phyloP scores from a whole-genome alignment of 306 rosid species.

The Cicer pinnatifidum region DNA sequence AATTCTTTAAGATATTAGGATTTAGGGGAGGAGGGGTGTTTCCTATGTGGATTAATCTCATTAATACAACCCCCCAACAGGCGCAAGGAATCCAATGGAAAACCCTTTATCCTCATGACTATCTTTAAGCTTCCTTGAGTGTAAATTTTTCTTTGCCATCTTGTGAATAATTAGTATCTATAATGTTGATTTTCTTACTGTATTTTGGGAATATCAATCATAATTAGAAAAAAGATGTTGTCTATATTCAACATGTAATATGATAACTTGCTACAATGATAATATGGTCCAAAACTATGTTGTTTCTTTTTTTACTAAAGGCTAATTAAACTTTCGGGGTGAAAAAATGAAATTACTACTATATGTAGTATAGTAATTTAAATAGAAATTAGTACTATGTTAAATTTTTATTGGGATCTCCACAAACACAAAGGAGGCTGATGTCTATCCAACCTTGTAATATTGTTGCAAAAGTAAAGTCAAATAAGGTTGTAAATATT shows the following conservation, averaged over 20 bases:
- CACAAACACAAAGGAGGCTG: constrained; percentile 39
- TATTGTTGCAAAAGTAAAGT: constrained; percentile 53
- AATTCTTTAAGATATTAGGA: constrained; percentile 29
- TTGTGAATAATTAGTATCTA: constrained; percentile 40
- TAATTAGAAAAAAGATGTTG: constrained; percentile 43
- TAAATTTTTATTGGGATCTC: constrained; percentile 23
- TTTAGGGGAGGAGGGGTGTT: constrained; percentile 9
- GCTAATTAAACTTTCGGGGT: background rate
- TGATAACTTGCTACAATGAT: constrained; percentile 36
- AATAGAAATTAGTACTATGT: too few relatives aligned
- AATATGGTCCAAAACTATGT: constrained; percentile 49
- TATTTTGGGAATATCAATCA: constrained; percentile 43
- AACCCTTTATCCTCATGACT: constrained; percentile 24
- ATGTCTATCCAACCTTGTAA: constrained; percentile 47
- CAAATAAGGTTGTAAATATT: constrained; percentile 47
- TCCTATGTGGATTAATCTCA: background rate
- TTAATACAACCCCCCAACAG: constrained; percentile 28
- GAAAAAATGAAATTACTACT: background rate
- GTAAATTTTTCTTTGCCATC: constrained; percentile 45
- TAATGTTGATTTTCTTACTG: constrained; percentile 42
- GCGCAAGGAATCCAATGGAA: constrained; percentile 63
- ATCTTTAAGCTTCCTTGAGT: constrained; percentile 22
- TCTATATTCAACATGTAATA: constrained; percentile 39
- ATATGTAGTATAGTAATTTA: too few relatives aligned
- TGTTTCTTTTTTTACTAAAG: constrained; percentile 44